Evolutionary conservation across 768 basidiomycete species (phyloP).

Genomic region (Lyophyllum semitale): DNA sequence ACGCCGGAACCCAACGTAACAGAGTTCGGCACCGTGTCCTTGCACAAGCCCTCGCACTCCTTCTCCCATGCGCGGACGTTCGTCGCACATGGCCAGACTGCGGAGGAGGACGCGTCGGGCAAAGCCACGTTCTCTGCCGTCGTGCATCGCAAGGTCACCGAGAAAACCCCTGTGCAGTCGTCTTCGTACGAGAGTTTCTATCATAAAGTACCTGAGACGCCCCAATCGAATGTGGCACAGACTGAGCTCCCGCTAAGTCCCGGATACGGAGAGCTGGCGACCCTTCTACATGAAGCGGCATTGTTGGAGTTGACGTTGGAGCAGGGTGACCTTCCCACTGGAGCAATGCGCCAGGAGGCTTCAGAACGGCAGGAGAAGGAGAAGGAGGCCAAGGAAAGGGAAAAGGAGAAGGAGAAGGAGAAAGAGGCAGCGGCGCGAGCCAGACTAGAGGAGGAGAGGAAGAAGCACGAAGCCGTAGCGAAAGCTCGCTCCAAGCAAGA

Average conservation of each 20-base stretch:
- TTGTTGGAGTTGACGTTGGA: conserved; percentile 55
- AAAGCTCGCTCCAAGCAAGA: conserved; percentile 24
- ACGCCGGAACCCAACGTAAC: conserved; percentile 29
- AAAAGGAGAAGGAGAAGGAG: conserved; percentile 15
- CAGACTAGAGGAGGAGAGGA: conserved; percentile 25
- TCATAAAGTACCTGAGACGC: conserved; percentile 25
- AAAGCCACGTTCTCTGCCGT: conserved; percentile 51
- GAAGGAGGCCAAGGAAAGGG: conserved; percentile 14
- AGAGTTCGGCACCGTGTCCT: conserved; percentile 28
- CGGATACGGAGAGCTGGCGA: conserved; percentile 52
- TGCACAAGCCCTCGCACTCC: conserved; percentile 25
- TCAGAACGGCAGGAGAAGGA: conserved; percentile 9
- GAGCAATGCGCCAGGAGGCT: conserved; percentile 19
- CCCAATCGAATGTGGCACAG: conserved; percentile 29
- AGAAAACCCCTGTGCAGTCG: conserved; percentile 28
- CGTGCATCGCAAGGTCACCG: conserved; percentile 57
- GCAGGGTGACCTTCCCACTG: conserved; percentile 47
- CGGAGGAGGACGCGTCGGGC: conserved; percentile 7
- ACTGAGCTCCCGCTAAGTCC: conserved; percentile 46
- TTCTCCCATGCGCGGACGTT: conserved; percentile 20
- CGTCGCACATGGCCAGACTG: not conserved
- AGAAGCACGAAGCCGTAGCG: conserved; percentile 20
- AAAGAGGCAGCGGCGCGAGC: conserved; percentile 16
- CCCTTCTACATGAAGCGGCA: conserved; percentile 59
- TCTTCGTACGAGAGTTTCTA: conserved; percentile 18